A percentile compares a stretch with the other conserved stretches of the same genome.
phyloP scores from a whole-genome alignment of 805 yeast genomes.

The Cyberlindnera euphorbiiphila region DNA sequence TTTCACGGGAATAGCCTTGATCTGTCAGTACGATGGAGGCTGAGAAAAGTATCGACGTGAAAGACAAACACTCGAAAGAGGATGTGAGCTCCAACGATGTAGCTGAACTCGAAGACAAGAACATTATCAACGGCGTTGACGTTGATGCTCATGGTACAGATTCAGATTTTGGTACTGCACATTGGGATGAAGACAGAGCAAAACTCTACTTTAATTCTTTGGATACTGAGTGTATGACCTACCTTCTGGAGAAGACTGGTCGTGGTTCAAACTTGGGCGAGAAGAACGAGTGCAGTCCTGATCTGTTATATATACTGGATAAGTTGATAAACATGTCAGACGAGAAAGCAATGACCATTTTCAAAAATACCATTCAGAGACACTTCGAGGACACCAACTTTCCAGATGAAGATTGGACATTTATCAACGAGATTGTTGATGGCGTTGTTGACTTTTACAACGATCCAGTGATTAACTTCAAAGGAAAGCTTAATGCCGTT shows the following conservation, averaged over 20 bases:
- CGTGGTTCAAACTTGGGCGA: constrained; percentile 13
- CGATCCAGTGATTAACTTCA: constrained; percentile 12
- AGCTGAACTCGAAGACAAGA: neutral
- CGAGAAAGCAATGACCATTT: constrained; percentile 20
- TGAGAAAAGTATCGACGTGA: too few species aligned
- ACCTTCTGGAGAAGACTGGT: constrained; percentile 17
- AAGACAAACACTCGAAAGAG: too few species aligned
- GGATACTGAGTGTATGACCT: constrained; percentile 4
- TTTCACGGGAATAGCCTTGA: too few species aligned
- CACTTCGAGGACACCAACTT: constrained; percentile 48
- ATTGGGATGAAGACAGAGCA: constrained; percentile 14
- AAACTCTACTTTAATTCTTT: constrained; percentile 8
- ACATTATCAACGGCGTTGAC: neutral
- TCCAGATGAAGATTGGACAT: constrained; percentile 27
- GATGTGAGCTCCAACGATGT: too few species aligned
- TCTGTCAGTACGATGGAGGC: too few species aligned
- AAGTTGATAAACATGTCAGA: constrained; percentile 25
- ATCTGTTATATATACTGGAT: constrained; percentile 14
- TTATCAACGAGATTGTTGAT: constrained; percentile 5
- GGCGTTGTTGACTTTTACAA: constrained; percentile 7
- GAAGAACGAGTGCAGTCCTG: constrained; percentile 12
- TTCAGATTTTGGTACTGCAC: constrained; percentile 3
- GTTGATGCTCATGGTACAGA: neutral
- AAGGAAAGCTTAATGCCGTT: constrained; percentile 10
- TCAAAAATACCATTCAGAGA: constrained; percentile 36